These are phyloP conservation scores for Berkeleyomyces basicola DNA, from an alignment of 2,329 filamentous ascomycete genomes.

Conservation along the genomic window DNA sequence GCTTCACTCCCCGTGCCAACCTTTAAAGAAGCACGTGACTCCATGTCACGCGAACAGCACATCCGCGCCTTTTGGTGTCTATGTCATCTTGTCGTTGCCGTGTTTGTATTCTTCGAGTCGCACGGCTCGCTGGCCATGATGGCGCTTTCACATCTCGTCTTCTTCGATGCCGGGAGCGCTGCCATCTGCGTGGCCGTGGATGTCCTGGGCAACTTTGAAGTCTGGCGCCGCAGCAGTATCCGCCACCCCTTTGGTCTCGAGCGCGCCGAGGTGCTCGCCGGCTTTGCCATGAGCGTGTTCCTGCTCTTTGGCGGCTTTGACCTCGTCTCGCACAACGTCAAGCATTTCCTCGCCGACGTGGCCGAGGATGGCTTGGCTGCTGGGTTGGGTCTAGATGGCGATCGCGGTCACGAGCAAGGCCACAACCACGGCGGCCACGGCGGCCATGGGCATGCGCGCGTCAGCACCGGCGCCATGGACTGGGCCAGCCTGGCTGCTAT, in stretches of 20 bases:
- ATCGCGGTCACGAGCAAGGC: not conserved
- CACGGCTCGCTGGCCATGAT: constrained; percentile 81
- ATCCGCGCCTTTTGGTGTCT: constrained; percentile 74
- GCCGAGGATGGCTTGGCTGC: constrained; percentile 19
- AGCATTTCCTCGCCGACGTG: constrained; percentile 45
- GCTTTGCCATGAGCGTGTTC: constrained; percentile 90
- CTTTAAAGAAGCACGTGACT: constrained; percentile 68
- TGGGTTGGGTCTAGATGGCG: not conserved
- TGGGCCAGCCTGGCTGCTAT: constrained; percentile 69
- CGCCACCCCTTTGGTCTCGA: constrained; percentile 89
- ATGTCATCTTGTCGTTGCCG: constrained; percentile 70
- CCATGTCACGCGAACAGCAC: constrained; percentile 79
- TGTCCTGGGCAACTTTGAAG: constrained; percentile 89
- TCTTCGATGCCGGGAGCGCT: constrained; percentile 89
- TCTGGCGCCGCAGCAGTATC: constrained; percentile 86
- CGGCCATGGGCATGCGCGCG: constrained; percentile 44
- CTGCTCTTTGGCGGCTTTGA: constrained; percentile 96
- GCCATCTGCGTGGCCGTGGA: constrained; percentile 85
- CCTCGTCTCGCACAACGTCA: constrained; percentile 80
- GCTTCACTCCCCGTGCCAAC: constrained; percentile 88
- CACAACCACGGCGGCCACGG: constrained; percentile 37
- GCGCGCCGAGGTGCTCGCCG: constrained; percentile 81
- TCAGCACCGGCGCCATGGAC: constrained; percentile 64
- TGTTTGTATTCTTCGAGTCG: constrained; percentile 71
- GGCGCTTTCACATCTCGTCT: constrained; percentile 77